phyloP scores from a whole-genome alignment of 495 filamentous ascomycete species.

The Pseudoneurospora amorphoporcata region DNA sequence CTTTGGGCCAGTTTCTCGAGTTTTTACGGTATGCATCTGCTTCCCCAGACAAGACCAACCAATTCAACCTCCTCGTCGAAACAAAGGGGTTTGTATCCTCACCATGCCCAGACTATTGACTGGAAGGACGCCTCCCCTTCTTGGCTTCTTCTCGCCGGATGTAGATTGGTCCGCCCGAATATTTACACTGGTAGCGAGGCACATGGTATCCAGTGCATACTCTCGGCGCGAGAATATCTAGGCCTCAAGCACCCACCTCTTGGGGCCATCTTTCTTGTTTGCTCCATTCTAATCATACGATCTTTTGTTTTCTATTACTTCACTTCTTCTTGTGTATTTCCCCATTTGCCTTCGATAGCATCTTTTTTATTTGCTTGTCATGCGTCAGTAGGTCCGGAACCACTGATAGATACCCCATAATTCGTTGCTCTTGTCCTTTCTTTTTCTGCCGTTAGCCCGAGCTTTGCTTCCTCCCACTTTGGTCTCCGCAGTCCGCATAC shows the following conservation, averaged over 20 bases:
- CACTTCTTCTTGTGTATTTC: background rate
- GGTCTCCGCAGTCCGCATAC: background rate
- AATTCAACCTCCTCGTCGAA: background rate
- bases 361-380: background rate
- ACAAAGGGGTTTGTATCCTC: background rate
- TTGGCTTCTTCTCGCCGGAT: background rate
- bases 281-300: background rate
- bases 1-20: too few relatives aligned
- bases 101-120: background rate
- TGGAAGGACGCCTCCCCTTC: background rate
- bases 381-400: background rate
- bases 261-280: background rate
- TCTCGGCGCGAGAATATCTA: background rate
- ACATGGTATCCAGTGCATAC: background rate
- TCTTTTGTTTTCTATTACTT: background rate
- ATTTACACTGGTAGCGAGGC: background rate
- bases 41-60: background rate
- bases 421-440: background rate
- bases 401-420: background rate
- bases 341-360: background rate
- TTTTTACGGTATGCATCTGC: too few relatives aligned
- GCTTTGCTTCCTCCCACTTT: background rate
- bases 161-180: background rate
- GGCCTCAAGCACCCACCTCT: background rate
- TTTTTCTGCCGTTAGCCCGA: background rate